Percentiles rank a stretch among this genome's conserved stretches.
phyloP scores from a whole-genome alignment of 257 asterid species.

The Scutellaria barbata region DNA sequence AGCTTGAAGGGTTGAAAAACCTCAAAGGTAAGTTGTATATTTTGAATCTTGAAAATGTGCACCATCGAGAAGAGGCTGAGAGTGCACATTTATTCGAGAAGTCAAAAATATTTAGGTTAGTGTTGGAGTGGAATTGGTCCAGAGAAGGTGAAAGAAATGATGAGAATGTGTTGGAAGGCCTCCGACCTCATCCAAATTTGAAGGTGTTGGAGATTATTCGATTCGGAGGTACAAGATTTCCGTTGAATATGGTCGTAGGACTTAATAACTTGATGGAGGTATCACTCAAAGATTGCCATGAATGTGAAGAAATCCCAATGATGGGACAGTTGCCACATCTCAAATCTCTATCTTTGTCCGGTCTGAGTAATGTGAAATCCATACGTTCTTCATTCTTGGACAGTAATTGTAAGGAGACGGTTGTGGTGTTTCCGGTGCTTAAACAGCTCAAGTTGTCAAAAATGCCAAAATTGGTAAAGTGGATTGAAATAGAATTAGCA shows the following conservation, averaged over 20 bases:
- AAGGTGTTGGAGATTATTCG: not conserved
- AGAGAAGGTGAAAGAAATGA: constrained; percentile 22
- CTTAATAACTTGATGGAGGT: constrained; percentile 15
- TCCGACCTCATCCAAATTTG: constrained; percentile 13
- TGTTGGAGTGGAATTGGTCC: not conserved
- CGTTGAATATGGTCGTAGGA: not conserved
- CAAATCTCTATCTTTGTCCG: not conserved
- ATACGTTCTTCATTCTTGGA: not conserved
- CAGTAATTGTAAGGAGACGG: not conserved
- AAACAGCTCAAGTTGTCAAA: not conserved
- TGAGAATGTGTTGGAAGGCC: constrained; percentile 21
- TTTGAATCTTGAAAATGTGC: too few species aligned
- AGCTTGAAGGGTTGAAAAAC: too few species aligned
- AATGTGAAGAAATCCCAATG: constrained; percentile 7
- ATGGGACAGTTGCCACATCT: constrained; percentile 21
- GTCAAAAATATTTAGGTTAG: not conserved
- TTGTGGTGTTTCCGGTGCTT: not conserved
- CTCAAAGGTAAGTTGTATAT: too few species aligned
- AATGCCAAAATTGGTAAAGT: not conserved
- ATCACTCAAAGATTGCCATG: not conserved
- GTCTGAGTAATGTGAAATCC: not conserved
- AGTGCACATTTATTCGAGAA: not conserved
- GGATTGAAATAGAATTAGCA: not conserved
- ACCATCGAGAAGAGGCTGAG: too few species aligned
- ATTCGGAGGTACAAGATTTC: not conserved